Evolutionary conservation across 768 basidiomycete genomes (phyloP).

Genomic region (Rhizopogon vesiculosus): DNA sequence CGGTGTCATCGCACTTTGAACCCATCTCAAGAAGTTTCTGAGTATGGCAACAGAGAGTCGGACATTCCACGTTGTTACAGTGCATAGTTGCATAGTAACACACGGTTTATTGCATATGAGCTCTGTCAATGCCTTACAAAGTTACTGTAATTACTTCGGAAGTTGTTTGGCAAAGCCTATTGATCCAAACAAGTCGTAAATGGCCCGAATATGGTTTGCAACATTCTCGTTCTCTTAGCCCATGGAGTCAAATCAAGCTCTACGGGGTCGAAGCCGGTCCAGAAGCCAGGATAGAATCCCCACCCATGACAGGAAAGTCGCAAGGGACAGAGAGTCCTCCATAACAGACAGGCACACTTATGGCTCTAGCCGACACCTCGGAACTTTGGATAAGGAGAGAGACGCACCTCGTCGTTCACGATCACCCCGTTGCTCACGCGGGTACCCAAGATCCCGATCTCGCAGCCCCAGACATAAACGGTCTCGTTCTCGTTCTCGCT

Average conservation of each 20-base stretch:
- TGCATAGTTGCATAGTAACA: too few species aligned
- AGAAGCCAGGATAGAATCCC: constrained; percentile 7
- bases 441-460: constrained; percentile 1
- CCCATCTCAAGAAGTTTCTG: too few species aligned
- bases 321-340: not conserved
- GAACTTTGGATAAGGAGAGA: not conserved
- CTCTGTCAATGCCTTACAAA: too few species aligned
- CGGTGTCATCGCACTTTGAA: too few species aligned
- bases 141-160: not conserved
- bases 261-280: constrained; percentile 16
- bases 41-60: too few species aligned
- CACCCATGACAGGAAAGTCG: not conserved
- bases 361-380: not conserved
- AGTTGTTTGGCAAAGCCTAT: constrained; percentile 24
- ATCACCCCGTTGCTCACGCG: constrained; percentile 2
- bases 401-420: constrained; percentile 1
- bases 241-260: constrained; percentile 19
- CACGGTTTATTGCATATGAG: too few species aligned
- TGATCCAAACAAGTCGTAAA: constrained; percentile 20
- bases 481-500: constrained; percentile 13
- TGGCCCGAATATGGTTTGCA: not conserved
- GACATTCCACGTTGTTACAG: too few species aligned
- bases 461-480: not conserved
- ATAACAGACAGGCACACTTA: not conserved
- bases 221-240: not conserved